Conservation (phyloP, 495 filamentous ascomycete species). For the Aspergillus biplanus region DNA sequence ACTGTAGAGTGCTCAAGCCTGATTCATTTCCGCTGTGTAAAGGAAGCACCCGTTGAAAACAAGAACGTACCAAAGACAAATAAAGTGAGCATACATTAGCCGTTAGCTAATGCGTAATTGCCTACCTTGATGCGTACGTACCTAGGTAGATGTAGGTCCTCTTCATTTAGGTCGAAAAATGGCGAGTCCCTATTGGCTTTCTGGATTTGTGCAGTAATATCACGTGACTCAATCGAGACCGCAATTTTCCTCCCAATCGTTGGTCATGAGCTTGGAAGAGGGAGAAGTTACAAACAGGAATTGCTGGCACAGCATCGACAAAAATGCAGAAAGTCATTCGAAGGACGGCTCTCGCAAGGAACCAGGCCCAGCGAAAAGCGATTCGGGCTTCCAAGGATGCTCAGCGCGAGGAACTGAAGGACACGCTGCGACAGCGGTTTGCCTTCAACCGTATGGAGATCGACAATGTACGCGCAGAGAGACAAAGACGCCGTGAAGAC, state of each 20-base stretch:
- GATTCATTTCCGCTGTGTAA: no score
- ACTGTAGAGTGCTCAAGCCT: no score
- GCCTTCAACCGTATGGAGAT: constrained; percentile 39
- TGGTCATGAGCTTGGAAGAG: constrained; percentile 16
- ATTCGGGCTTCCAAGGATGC: constrained; percentile 48
- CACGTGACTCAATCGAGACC: constrained; percentile 30
- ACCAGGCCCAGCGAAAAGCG: constrained; percentile 56
- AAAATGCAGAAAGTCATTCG: constrained; percentile 78
- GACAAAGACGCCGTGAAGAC: constrained; percentile 61
- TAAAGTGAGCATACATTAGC: no score
- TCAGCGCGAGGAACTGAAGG: constrained; percentile 36
- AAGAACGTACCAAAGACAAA: no score
- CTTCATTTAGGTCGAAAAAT: not conserved
- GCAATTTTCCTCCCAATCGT: constrained; percentile 43
- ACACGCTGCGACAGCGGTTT: constrained; percentile 36
- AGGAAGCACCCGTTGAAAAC: no score
- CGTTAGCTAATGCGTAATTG: no score
- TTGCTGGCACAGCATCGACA: constrained; percentile 33
- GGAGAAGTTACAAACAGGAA: constrained; percentile 27
- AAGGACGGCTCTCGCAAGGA: constrained; percentile 67
- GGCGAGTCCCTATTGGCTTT: constrained; percentile 16
- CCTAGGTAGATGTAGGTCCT: no score
- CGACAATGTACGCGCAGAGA: constrained; percentile 35
- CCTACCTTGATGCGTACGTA: no score
- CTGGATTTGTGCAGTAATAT: not conserved